A percentile compares a stretch with the other conserved stretches of the same genome.
Evolutionary conservation across 768 basidiomycete species (phyloP).

Genomic region (Boletus patriciae): DNA sequence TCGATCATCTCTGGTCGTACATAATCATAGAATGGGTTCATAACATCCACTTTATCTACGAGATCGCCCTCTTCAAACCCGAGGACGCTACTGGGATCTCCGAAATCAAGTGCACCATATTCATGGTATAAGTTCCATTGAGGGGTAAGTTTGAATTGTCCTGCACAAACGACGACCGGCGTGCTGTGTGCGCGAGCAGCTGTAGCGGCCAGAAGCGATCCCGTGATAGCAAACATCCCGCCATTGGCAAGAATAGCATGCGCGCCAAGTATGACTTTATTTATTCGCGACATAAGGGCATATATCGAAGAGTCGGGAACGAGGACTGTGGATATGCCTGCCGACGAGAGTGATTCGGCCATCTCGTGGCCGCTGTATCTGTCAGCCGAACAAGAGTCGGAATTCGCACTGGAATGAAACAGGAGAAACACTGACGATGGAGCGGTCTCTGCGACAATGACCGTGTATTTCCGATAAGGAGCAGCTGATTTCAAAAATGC

Average conservation of each 20-base stretch:
- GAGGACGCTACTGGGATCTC: conserved; percentile 61
- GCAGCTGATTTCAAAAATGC: conserved; percentile 90
- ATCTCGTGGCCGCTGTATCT: conserved; percentile 86
- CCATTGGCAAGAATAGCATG: conserved; percentile 97
- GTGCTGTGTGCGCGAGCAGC: conserved; percentile 89
- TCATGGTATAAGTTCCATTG: conserved; percentile 87
- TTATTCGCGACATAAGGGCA: conserved; percentile 94
- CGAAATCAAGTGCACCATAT: conserved; percentile 81
- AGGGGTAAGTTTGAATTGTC: conserved; percentile 95
- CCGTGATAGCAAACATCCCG: conserved; percentile 88
- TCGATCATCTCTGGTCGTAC: conserved; percentile 90
- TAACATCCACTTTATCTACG: conserved; percentile 85
- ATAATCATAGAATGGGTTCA: conserved; percentile 97
- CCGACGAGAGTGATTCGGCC: conserved; percentile 75
- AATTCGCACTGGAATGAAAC: conserved; percentile 1
- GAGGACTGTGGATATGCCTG: conserved; percentile 89
- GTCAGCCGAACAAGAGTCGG: conserved; percentile 5
- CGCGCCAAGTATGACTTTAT: conserved; percentile 93
- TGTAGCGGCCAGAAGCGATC: conserved; percentile 79
- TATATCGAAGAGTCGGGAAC: conserved; percentile 96
- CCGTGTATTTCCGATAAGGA: conserved; percentile 89
- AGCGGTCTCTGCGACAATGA: conserved; percentile 93
- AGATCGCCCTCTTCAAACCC: conserved; percentile 78
- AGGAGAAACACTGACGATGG: conserved; percentile 65
- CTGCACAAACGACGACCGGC: conserved; percentile 90